Evolutionary conservation across 2,329 filamentous ascomycete genomes (phyloP).

Genomic region (Didymella glomerata): DNA sequence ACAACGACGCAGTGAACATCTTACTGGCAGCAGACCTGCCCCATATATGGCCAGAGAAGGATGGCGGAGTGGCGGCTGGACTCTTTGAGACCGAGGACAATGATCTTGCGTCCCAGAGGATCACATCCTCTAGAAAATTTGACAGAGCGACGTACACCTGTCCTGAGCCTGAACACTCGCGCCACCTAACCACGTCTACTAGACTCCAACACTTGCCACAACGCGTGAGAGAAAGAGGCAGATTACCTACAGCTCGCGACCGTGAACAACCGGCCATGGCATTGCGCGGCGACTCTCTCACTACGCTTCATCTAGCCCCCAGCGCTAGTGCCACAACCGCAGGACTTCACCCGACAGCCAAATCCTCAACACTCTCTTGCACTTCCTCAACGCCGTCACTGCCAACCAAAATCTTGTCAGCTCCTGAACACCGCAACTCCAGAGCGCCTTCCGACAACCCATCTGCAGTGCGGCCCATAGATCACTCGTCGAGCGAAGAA

Average conservation of each 20-base stretch:
- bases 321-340: not conserved
- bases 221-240: not conserved
- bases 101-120: not conserved
- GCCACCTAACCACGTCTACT: not conserved
- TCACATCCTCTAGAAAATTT: not conserved
- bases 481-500: not conserved
- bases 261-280: not conserved
- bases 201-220: not conserved
- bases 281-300: conserved; percentile 9
- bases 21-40: not conserved
- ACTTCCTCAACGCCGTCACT: not conserved
- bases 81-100: not conserved
- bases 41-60: not conserved
- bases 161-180: not conserved
- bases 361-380: not conserved
- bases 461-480: not conserved
- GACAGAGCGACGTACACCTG: not conserved
- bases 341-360: not conserved
- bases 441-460: too few species aligned
- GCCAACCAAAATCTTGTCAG: not conserved
- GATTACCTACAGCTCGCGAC: not conserved
- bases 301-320: not conserved
- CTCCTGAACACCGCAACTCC: too few species aligned
- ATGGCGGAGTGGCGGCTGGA: not conserved
- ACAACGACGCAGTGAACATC: not conserved